Percentiles rank a stretch among this genome's conserved stretches.
phyloP scores from a whole-genome alignment of 441 rosid genomes.

The Bocquillonia castaneifolia region DNA sequence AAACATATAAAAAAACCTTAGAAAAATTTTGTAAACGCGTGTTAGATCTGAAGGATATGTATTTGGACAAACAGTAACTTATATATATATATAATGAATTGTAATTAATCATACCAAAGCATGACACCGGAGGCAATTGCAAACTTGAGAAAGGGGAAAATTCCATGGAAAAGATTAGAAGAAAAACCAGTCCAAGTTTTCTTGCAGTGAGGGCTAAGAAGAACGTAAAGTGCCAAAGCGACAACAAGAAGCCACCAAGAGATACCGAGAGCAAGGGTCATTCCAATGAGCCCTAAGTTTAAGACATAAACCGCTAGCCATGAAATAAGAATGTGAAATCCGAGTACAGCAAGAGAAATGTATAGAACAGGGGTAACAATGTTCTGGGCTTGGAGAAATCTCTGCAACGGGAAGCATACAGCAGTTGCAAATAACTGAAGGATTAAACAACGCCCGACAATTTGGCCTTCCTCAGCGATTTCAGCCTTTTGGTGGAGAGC shows the following conservation, averaged over 20 bases:
- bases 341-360: slow-evolving; percentile 66
- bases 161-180: slow-evolving; percentile 44
- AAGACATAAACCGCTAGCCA: slow-evolving; percentile 55
- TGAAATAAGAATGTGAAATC: slow-evolving; percentile 50
- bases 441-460: slow-evolving; percentile 68
- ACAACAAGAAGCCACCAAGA: slow-evolving; percentile 69
- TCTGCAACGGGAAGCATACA: slow-evolving; percentile 68
- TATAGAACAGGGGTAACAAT: slow-evolving; percentile 75
- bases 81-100: no score
- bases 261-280: no score
- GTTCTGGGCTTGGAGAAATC: slow-evolving; percentile 89
- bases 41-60: no score
- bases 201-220: slow-evolving; percentile 59
- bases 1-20: no score
- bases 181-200: slow-evolving; percentile 80
- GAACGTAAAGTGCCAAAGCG: slow-evolving; percentile 45
- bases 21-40: no score
- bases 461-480: slow-evolving; percentile 58
- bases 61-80: no score
- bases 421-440: slow-evolving; percentile 75
- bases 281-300: slow-evolving; percentile 57
- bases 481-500: slow-evolving; percentile 52
- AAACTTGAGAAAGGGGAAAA: slow-evolving; percentile 83
- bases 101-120: slow-evolving; percentile 72
- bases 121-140: slow-evolving; percentile 75